phyloP scores from a whole-genome alignment of 371 early-diverging fungal species.

The Mucor plumbeus region DNA sequence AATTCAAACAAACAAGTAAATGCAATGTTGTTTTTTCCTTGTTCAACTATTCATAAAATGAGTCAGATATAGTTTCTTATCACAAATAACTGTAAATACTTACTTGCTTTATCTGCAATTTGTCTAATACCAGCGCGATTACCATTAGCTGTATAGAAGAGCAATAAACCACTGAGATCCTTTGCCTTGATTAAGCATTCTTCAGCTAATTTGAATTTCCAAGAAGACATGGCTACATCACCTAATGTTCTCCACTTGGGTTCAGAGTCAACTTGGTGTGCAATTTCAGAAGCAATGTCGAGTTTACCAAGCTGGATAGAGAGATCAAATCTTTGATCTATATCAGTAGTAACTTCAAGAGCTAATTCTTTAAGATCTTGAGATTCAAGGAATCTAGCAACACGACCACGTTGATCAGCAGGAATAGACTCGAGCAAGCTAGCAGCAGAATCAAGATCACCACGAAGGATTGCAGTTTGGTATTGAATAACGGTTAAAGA shows the following conservation, averaged over 20 bases:
- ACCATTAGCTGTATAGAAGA: conserved; percentile 89
- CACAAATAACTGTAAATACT: conserved; percentile 1
- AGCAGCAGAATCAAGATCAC: conserved; percentile 85
- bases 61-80: background rate
- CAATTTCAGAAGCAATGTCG: conserved; percentile 86
- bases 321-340: conserved; percentile 95
- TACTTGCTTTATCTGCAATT: conserved; percentile 82
- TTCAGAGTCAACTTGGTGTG: conserved; percentile 79
- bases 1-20: conserved; percentile 82
- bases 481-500: conserved; percentile 94
- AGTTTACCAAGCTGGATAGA: conserved; percentile 87
- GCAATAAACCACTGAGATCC: conserved; percentile 86
- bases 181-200: conserved; percentile 87
- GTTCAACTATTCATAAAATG: conserved; percentile 46
- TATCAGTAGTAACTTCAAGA: conserved; percentile 89
- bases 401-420: conserved; percentile 82
- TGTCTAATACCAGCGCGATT: conserved; percentile 75
- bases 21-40: conserved; percentile 89
- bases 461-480: conserved; percentile 94
- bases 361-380: conserved; percentile 93
- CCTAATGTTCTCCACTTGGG: conserved; percentile 92
- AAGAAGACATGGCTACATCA: conserved; percentile 86
- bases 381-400: conserved; percentile 94
- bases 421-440: conserved; percentile 85
- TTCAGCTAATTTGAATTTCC: conserved; percentile 91